Evolutionary conservation across 345 rosid species (phyloP).

Genomic region (Raphanus sativus): DNA sequence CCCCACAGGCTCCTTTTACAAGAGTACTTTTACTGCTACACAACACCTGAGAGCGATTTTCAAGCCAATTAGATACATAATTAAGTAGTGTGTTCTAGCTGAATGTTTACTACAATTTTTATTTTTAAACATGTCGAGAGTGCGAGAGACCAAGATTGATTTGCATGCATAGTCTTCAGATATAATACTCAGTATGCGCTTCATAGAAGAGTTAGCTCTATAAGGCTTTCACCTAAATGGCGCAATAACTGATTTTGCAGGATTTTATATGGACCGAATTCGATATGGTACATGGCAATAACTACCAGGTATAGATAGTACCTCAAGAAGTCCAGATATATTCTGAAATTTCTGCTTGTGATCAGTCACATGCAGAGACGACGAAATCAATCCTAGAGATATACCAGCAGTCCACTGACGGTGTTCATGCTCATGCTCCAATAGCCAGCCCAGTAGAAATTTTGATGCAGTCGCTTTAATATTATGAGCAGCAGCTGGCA

Average conservation of each 20-base stretch:
- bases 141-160: constrained; percentile 10
- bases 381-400: constrained; percentile 84
- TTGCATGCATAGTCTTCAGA: constrained; percentile 6
- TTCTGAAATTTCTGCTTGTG: constrained; percentile 74
- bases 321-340: constrained; percentile 78
- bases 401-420: constrained; percentile 96
- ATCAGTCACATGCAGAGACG: constrained; percentile 76
- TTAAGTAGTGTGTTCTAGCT: neutral
- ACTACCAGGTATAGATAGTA: constrained; percentile 31
- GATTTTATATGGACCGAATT: neutral
- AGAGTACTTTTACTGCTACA: constrained; percentile 73
- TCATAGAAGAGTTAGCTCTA: neutral
- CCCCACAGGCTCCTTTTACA: constrained; percentile 90
- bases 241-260: neutral
- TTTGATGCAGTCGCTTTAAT: constrained; percentile 74
- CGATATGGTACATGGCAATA: neutral
- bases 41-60: constrained; percentile 62
- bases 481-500: constrained; percentile 83
- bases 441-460: constrained; percentile 76
- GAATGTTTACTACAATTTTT: neutral
- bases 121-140: neutral
- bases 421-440: constrained; percentile 81
- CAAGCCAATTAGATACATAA: constrained; percentile 12
- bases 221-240: neutral
- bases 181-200: constrained; percentile 4